phyloP scores from a whole-genome alignment of 2,329 filamentous ascomycete genomes.

The Aspergillus sp. region DNA sequence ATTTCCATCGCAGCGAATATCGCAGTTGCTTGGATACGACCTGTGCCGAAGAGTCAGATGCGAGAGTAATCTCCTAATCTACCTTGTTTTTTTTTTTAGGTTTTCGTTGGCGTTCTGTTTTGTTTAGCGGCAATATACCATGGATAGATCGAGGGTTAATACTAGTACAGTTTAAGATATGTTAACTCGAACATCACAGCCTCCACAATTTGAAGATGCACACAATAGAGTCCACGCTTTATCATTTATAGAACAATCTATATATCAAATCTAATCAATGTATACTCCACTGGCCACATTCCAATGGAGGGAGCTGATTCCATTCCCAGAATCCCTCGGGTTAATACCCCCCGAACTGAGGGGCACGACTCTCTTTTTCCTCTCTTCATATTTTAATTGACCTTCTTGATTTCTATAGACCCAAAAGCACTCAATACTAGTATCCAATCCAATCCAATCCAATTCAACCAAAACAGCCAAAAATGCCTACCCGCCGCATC shows the following conservation, averaged over 20 bases:
- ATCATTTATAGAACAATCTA: not conserved
- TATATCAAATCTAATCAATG: not conserved
- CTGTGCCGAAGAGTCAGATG: constrained; percentile 53
- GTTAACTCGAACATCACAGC: not conserved
- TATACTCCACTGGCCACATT: too few relatives aligned
- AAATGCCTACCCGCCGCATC: constrained; percentile 46
- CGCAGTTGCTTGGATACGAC: constrained; percentile 62
- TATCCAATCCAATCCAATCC: too few relatives aligned
- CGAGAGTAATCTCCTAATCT: constrained; percentile 1
- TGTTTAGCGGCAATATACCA: constrained; percentile 3
- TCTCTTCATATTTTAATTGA: not conserved
- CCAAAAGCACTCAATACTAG: too few relatives aligned
- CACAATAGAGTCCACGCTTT: not conserved
- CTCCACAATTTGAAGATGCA: not conserved
- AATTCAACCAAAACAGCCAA: not conserved
- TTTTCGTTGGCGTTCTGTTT: not conserved
- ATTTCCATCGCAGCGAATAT: constrained; percentile 72
- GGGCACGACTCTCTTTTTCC: not conserved
- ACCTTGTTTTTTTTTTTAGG: not conserved
- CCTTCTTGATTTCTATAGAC: too few relatives aligned
- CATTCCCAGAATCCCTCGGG: not conserved
- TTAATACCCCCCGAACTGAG: constrained; percentile 7
- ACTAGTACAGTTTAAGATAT: not conserved
- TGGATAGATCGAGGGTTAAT: not conserved
- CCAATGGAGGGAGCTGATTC: too few relatives aligned